Evolutionary conservation across 2,329 filamentous ascomycete genomes (phyloP).

Genomic region (Colletotrichum viniferum): DNA sequence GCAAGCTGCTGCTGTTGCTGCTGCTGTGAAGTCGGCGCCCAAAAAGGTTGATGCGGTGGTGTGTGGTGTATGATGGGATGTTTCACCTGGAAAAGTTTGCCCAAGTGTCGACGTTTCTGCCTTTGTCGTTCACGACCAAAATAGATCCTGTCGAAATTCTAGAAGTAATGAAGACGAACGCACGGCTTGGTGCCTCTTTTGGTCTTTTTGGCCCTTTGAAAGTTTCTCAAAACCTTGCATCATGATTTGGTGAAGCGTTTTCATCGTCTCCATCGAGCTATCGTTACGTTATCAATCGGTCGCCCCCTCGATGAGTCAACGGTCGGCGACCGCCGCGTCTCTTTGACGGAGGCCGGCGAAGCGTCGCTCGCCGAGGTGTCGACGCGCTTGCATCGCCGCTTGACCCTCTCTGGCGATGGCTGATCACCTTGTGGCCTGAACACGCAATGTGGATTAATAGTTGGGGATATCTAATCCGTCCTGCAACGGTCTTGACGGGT

Average conservation of each 20-base stretch:
- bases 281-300: slow-evolving; percentile 11
- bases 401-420: neutral
- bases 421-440: neutral
- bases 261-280: neutral
- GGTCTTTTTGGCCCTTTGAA: neutral
- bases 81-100: slow-evolving; percentile 14
- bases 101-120: neutral
- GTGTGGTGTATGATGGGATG: slow-evolving; percentile 1
- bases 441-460: neutral
- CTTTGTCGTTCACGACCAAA: slow-evolving; percentile 16
- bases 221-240: neutral
- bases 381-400: neutral
- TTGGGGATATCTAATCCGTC: neutral
- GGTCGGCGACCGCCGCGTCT: slow-evolving; percentile 11
- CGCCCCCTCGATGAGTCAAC: neutral
- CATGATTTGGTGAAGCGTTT: neutral
- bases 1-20: neutral
- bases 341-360: slow-evolving; percentile 11
- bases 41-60: neutral
- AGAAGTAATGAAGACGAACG: slow-evolving; percentile 14
- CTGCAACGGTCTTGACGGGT: neutral
- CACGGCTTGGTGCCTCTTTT: slow-evolving; percentile 5
- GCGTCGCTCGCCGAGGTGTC: neutral
- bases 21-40: neutral
- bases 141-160: slow-evolving; percentile 9